phyloP scores from a whole-genome alignment of 2,329 filamentous ascomycete species.

The Simplicillium aogashimaense region DNA sequence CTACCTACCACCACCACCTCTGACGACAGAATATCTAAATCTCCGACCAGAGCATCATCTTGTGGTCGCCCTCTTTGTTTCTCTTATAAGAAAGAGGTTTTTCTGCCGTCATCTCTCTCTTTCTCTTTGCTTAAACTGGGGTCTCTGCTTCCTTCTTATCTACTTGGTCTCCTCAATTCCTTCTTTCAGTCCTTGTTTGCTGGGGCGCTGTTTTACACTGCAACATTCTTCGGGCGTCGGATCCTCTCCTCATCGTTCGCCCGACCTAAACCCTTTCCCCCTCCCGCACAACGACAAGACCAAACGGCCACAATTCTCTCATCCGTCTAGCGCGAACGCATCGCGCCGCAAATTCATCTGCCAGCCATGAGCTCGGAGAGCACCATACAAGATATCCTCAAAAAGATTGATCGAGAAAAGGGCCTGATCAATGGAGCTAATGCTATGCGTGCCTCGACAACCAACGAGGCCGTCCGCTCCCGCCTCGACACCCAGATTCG shows the following conservation, averaged over 20 bases:
- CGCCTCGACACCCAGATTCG: constrained; percentile 89
- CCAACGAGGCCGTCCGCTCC: constrained; percentile 84
- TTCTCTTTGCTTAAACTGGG: constrained; percentile 2
- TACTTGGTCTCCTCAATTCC: constrained; percentile 2
- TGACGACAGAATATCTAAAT: too few relatives aligned
- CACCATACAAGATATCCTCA: constrained; percentile 69
- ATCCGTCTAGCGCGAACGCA: constrained; percentile 26
- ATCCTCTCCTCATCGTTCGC: too few relatives aligned
- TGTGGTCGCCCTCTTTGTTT: background rate
- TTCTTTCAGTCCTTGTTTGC: background rate
- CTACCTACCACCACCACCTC: background rate
- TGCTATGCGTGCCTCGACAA: constrained; percentile 90
- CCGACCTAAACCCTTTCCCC: too few relatives aligned
- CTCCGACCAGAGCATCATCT: background rate
- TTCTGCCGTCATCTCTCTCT: constrained; percentile 2
- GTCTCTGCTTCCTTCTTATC: constrained; percentile 6
- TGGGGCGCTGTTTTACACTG: too few relatives aligned
- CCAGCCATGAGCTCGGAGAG: constrained; percentile 54
- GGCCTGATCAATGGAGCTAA: constrained; percentile 89
- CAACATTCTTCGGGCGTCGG: too few relatives aligned
- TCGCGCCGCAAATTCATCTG: constrained; percentile 23
- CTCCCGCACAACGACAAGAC: too few relatives aligned
- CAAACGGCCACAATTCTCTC: background rate
- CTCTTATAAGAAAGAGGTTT: background rate
- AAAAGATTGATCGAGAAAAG: constrained; percentile 97